Percentiles rank a stretch among this genome's conserved stretches.
phyloP scores from a whole-genome alignment of 2,329 filamentous ascomycete species.

The Aurifilum marmelostoma region DNA sequence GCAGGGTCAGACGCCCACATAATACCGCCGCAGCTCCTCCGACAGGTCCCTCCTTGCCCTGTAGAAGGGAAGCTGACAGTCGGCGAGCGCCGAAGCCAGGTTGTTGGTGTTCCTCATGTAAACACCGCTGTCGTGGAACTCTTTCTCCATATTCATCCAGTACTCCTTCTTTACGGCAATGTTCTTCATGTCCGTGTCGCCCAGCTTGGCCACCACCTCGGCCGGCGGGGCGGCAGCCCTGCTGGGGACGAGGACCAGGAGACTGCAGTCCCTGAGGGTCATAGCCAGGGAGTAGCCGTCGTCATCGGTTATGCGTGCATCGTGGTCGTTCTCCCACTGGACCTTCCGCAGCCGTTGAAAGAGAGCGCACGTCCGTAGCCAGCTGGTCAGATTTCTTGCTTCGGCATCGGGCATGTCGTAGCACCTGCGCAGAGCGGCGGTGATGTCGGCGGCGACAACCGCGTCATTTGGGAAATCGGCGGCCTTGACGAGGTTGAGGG shows the following conservation, averaged over 20 bases:
- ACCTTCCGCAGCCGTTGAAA: slow-evolving; percentile 41
- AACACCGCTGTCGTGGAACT: slow-evolving; percentile 69
- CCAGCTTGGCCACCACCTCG: slow-evolving; percentile 62
- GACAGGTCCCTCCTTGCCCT: slow-evolving; percentile 15
- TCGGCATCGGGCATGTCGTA: slow-evolving; percentile 23
- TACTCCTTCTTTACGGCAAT: slow-evolving; percentile 66
- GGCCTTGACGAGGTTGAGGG: slow-evolving; percentile 59
- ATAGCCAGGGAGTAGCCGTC: slow-evolving; percentile 69
- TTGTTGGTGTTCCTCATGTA: slow-evolving; percentile 48
- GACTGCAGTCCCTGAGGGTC: slow-evolving; percentile 80
- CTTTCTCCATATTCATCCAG: slow-evolving; percentile 67
- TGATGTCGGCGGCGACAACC: slow-evolving; percentile 30
- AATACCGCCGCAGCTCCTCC: slow-evolving; percentile 19
- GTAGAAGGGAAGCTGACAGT: slow-evolving; percentile 29
- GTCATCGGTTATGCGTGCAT: slow-evolving; percentile 45
- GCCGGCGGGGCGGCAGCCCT: slow-evolving; percentile 31
- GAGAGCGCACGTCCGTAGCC: slow-evolving; percentile 44
- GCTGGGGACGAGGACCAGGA: slow-evolving; percentile 65
- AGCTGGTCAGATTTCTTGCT: slow-evolving; percentile 27
- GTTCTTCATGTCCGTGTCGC: slow-evolving; percentile 79
- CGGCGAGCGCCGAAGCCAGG: slow-evolving; percentile 15
- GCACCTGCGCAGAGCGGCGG: slow-evolving; percentile 28
- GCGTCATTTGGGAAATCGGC: slow-evolving; percentile 28
- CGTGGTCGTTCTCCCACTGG: slow-evolving; percentile 46
- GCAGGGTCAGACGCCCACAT: background rate